These are phyloP conservation scores for Hygrocybe punicea DNA, from an alignment of 768 basidiomycete genomes.

Conservation along the genomic window DNA sequence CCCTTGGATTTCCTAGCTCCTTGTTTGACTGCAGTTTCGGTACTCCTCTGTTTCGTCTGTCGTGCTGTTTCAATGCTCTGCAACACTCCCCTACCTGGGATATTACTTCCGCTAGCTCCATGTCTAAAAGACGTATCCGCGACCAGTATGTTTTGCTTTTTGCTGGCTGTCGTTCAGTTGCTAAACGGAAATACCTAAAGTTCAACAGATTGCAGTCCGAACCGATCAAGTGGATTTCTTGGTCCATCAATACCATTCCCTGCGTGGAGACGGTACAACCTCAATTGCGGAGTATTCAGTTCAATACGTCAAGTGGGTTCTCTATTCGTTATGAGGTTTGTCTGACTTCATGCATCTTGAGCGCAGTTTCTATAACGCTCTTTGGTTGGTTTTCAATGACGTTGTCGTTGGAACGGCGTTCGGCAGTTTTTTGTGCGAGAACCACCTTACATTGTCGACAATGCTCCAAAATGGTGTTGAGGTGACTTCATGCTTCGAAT, in stretches of 20 bases:
- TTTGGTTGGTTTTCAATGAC: slow-evolving; percentile 92
- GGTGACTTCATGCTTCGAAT: slow-evolving; percentile 28
- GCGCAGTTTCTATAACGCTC: slow-evolving; percentile 79
- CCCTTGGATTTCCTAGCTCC: not conserved
- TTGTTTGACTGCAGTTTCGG: not conserved
- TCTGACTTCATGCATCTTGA: not conserved
- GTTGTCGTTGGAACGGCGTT: slow-evolving; percentile 77
- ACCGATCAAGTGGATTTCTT: slow-evolving; percentile 47
- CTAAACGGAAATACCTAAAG: slow-evolving; percentile 29
- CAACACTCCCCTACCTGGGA: slow-evolving; percentile 9
- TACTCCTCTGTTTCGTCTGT: not conserved
- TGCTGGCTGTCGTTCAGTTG: not conserved
- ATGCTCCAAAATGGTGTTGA: slow-evolving; percentile 36
- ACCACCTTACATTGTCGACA: slow-evolving; percentile 47
- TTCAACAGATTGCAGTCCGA: slow-evolving; percentile 60
- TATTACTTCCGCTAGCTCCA: slow-evolving; percentile 15
- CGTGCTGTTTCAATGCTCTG: slow-evolving; percentile 3
- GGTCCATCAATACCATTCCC: slow-evolving; percentile 40
- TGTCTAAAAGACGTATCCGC: slow-evolving; percentile 44
- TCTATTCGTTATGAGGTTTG: not conserved
- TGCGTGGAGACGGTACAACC: slow-evolving; percentile 35
- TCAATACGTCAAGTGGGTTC: slow-evolving; percentile 63
- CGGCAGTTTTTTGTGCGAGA: slow-evolving; percentile 67
- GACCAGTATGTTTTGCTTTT: slow-evolving; percentile 28
- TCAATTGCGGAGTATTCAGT: slow-evolving; percentile 45